These are phyloP conservation scores for Pholiota adiposa DNA, from an alignment of 1,284 basidiomycete species.

Conservation along the genomic window DNA sequence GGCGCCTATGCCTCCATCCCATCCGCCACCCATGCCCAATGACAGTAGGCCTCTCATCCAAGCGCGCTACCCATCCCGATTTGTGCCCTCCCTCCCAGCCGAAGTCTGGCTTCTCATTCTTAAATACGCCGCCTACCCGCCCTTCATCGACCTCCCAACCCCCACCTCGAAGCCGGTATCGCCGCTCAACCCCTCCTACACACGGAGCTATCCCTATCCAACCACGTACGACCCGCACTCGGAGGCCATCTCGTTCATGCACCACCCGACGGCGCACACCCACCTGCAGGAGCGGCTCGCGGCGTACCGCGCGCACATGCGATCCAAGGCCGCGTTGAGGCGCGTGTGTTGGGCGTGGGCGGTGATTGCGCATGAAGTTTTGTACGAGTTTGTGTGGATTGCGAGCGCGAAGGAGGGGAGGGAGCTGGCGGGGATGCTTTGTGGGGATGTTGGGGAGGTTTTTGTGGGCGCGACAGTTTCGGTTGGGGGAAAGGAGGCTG, in stretches of 20 bases:
- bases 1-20: too few relatives aligned
- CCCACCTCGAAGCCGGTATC: slow-evolving; percentile 22
- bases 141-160: slow-evolving; percentile 16
- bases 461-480: slow-evolving; percentile 23
- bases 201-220: slow-evolving; percentile 2
- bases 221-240: slow-evolving; percentile 9
- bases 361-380: slow-evolving; percentile 50
- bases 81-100: slow-evolving; percentile 15
- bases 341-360: slow-evolving; percentile 64
- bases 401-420: slow-evolving; percentile 59
- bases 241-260: slow-evolving; percentile 48
- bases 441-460: slow-evolving; percentile 36
- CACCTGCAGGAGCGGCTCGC: slow-evolving; percentile 41
- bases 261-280: slow-evolving; percentile 41
- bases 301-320: slow-evolving; percentile 52
- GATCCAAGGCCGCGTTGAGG: slow-evolving; percentile 52
- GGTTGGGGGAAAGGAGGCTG: slow-evolving; percentile 46
- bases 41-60: slow-evolving; percentile 1
- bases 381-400: slow-evolving; percentile 76
- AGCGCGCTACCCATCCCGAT: not conserved
- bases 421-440: slow-evolving; percentile 53
- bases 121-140: slow-evolving; percentile 20
- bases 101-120: slow-evolving; percentile 27
- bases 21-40: too few relatives aligned
- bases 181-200: slow-evolving; percentile 41